These are phyloP conservation scores for Silene uniflora DNA, from an alignment of 148 eudicot species.

Conservation along the genomic window DNA sequence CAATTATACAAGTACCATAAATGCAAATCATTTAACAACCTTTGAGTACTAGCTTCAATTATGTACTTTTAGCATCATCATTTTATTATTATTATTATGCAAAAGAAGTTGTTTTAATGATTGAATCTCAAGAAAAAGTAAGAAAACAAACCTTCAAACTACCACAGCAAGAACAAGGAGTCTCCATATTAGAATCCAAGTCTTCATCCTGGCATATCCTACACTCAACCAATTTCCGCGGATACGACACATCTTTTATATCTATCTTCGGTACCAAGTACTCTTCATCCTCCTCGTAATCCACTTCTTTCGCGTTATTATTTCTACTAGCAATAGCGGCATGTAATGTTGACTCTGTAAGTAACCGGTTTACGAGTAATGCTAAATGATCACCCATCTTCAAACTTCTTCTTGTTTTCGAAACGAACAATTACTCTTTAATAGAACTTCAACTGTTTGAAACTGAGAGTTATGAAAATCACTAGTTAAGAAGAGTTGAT, in stretches of 20 bases:
- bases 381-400: constrained; percentile 97
- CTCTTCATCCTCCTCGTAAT: constrained; percentile 26
- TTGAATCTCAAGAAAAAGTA: background rate
- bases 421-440: background rate
- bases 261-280: constrained; percentile 28
- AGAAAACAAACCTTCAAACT: constrained; percentile 62
- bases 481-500: background rate
- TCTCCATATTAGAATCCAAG: constrained; percentile 72
- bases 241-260: constrained; percentile 26
- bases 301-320: constrained; percentile 33
- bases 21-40: background rate
- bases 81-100: no score
- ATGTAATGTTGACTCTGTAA: constrained; percentile 86
- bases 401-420: background rate
- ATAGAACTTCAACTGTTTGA: background rate
- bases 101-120: background rate
- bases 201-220: constrained; percentile 97
- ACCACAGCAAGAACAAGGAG: constrained; percentile 94
- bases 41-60: background rate
- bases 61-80: background rate
- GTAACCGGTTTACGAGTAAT: constrained; percentile 72
- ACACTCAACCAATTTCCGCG: constrained; percentile 76
- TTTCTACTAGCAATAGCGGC: constrained; percentile 75
- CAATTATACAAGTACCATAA: background rate
- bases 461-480: constrained; percentile 13